Base-by-base conservation (phyloP, 257 asterid species). In the Nemophila menziesii region DNA sequence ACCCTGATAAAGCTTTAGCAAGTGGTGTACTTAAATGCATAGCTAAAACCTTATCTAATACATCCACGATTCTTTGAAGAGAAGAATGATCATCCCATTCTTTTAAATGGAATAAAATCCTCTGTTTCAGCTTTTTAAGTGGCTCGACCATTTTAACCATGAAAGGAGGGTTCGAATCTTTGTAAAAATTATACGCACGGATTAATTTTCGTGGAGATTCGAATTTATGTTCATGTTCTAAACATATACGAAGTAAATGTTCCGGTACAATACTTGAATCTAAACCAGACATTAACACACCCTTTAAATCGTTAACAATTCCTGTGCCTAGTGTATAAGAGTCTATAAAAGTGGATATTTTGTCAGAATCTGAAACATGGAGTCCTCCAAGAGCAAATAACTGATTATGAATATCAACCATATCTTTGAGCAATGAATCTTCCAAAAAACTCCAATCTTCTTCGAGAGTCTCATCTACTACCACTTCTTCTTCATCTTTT, bases 101-200 rank as follows among this genome's bases (percentile, higher is more conserved):
- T 15, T 69, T 62, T 61, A 79, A 48, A 46, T 72, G 72, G 58
- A 46, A 33, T 20, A 60, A 22, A 44, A 90, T 60, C 44, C 69
- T 51, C 66, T 68, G 55, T 54, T 67, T 77, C 60, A 90, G 92
- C 60, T 44, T 52, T 43, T 46, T 26, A 58, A 79, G 58, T 4
- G 94, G 96, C 61, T 75, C 82, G 61, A 90, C 96, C 79, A 90
- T 63, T 65, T 77, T 70, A 48, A 78, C 79, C 87, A 85, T 57
- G 62, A 68, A 13, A 14, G 77, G 66, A 14, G 86, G 51, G 61
- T 81, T 81, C 26, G 98, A 55, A 52, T 90, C 89, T 92, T 86
- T 82, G 52, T 82, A 86, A 64, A 85, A 90, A 49, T 90, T 90
- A 76, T 81, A 76, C 2, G 71, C 22, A 13, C 36, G 45, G 43